Base-by-base conservation (phyloP, 1,284 basidiomycete species). In the Hymenochaete sp. region DNA sequence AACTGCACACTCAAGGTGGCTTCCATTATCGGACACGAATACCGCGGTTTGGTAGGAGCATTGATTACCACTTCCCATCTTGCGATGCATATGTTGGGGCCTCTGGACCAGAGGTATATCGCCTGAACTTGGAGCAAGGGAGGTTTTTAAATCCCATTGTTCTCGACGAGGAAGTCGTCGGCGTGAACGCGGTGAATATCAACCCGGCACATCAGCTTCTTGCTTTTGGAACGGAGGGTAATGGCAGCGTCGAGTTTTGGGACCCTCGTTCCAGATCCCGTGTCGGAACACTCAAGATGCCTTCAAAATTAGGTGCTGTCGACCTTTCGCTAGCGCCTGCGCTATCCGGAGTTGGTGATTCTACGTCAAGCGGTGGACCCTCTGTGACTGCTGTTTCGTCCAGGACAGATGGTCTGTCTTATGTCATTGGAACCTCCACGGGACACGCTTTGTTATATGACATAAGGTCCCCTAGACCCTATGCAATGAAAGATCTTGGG, bases 361-460 rank as follows among this genome's bases (percentile, higher is more conserved):
- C 55, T 49, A 52, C 52, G 25, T 53, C 55, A 41, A 51, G 55
- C 19, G 59, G 53, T 39, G 57, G 67, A 19, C 61, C 93, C 19
- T 79, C 84, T 14, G 79, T 95, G 18, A 95, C 93, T 0, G 82
- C 91, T 1, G 75, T 99, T 32, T 72, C 90, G 6, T 87, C 87
- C 6, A 74, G 88, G 32, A 66, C 74, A 6, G 96, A 99, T 59
- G 96, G 95, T 0, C 71, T 98, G 14, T 91, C 90, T 24, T 80
- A 98, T 53, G 96, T 95, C 0, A 74, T 98, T 27, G 96, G 96
- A 10, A 98, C 95, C 1, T 91, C 86, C 5, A 89, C 90, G 0
- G 96, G 96, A 0, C 93, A 98, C 59, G 92, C 92, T 0, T 67
- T 98, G 5, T 69, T 99, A 4, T 99, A 98, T 63, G 96, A 99